Base-by-base conservation (phyloP, 73 alveolate genomes). In the Durusdinium trenchii region DNA sequence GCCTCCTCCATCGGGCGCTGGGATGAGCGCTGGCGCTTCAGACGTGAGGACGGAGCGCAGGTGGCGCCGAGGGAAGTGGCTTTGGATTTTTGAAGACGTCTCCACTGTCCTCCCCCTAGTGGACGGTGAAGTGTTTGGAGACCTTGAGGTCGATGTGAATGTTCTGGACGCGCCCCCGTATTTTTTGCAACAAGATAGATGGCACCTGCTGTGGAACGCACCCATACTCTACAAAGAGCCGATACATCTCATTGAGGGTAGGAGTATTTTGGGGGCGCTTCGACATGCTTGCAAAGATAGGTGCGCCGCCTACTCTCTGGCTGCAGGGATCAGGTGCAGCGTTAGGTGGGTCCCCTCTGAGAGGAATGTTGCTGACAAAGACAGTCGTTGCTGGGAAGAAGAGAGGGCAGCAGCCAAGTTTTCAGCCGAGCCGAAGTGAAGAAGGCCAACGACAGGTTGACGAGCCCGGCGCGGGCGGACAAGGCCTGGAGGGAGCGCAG, bases 11-110 rank as follows among this genome's bases (percentile, higher is more conserved):
- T 50, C 32, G 93, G 75, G 36, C 43, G 51, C 1, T 51, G 60
- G 75, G 75, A 82, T 16, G 93, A 82, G 51, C 75, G 93, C 14
- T 82, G 93, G 90, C 36, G 90, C 2, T 79, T 79, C 26, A 36
- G 40, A 20, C 90, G 90, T 23, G 84, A 42, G 36, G 52, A n/a
- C 9, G 84, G 84, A 1, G 84, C 36, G 32, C 3, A 32, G 52
- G 16, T 79, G 42, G 67, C 90, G 47, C 90, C 90, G 3, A 79
- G 90, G 64, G 67, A 5, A 0, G 60, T 45, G 1, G 90, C 90
- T 1, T 47, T 79, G 43, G 90, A 43, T 43, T 35, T 79, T 79
- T 18, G 43, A 47, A 0, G 90, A 79, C 9, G 36, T 28, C 1
- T 10, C 3, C 20, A 79, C 90, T 0, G 90, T 79, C 28, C 64